A percentile compares a stretch with the other conserved stretches of the same genome.
These are phyloP conservation scores for Sugiyamaella mastotermitis DNA, from an alignment of 805 yeast species.

Conservation along the genomic window DNA sequence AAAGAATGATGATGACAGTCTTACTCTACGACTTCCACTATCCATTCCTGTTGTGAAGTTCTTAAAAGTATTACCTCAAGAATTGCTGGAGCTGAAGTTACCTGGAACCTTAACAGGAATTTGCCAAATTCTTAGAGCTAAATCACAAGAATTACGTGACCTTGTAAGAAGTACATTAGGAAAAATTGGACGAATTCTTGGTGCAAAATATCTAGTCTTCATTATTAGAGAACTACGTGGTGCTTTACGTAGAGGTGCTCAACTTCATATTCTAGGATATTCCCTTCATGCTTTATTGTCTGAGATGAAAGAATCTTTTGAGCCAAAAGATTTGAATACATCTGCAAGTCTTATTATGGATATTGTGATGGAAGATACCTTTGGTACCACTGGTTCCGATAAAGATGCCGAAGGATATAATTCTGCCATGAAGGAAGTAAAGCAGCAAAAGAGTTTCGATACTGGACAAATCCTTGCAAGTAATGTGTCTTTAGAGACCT, in stretches of 20 bases:
- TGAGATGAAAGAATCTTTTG: slow-evolving; percentile 39
- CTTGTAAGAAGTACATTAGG: slow-evolving; percentile 72
- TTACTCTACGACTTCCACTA: slow-evolving; percentile 67
- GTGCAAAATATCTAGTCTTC: slow-evolving; percentile 67
- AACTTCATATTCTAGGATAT: slow-evolving; percentile 84
- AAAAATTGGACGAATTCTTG: slow-evolving; percentile 56
- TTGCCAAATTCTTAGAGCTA: slow-evolving; percentile 83
- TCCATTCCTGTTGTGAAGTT: slow-evolving; percentile 74
- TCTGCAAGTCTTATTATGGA: slow-evolving; percentile 53
- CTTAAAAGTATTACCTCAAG: slow-evolving; percentile 54
- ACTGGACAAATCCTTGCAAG: slow-evolving; percentile 73
- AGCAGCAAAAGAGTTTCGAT: slow-evolving; percentile 81
- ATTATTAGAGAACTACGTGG: slow-evolving; percentile 70
- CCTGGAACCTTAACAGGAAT: slow-evolving; percentile 80
- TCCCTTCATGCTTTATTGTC: slow-evolving; percentile 72
- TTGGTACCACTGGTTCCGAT: slow-evolving; percentile 89
- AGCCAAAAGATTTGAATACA: slow-evolving; percentile 71
- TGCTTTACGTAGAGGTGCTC: slow-evolving; percentile 85
- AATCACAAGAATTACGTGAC: slow-evolving; percentile 84
- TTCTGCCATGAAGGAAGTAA: slow-evolving; percentile 83
- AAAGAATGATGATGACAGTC: slow-evolving; percentile 60
- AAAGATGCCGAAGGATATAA: slow-evolving; percentile 91
- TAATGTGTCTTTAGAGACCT: slow-evolving; percentile 52
- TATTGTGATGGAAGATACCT: slow-evolving; percentile 83
- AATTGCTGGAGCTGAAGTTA: slow-evolving; percentile 49